These are phyloP conservation scores for Claviceps citrina DNA, from an alignment of 2,329 filamentous ascomycete species.

Conservation along the genomic window DNA sequence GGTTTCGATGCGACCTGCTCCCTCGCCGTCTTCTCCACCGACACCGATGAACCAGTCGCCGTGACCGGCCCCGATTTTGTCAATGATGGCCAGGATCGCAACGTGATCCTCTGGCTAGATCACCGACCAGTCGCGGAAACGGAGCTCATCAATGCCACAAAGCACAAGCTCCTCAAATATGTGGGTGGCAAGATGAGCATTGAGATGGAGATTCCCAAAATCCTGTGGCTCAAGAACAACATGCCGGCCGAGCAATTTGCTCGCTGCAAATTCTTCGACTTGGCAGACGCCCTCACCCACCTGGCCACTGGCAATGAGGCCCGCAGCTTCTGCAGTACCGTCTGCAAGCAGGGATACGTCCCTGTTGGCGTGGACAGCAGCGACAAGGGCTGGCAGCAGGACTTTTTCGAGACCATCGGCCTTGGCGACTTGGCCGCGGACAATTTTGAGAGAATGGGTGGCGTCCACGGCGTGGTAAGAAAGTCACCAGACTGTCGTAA, in stretches of 20 bases:
- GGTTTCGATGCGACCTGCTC: slow-evolving; percentile 99
- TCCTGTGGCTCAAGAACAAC: slow-evolving; percentile 95
- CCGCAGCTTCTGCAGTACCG: slow-evolving; percentile 85
- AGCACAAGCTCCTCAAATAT: slow-evolving; percentile 85
- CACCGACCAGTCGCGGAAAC: slow-evolving; percentile 86
- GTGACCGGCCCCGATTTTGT: slow-evolving; percentile 74
- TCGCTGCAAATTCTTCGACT: slow-evolving; percentile 91
- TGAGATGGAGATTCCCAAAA: slow-evolving; percentile 98
- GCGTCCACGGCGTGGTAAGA: slow-evolving; percentile 75
- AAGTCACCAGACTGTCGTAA: too few relatives aligned
- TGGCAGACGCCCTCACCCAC: slow-evolving; percentile 85
- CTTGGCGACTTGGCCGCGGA: slow-evolving; percentile 72
- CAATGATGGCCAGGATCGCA: slow-evolving; percentile 68
- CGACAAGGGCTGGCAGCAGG: slow-evolving; percentile 95
- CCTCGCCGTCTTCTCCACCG: slow-evolving; percentile 72
- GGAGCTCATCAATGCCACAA: slow-evolving; percentile 79
- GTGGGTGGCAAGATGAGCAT: slow-evolving; percentile 97
- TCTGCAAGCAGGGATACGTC: slow-evolving; percentile 94
- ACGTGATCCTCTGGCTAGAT: slow-evolving; percentile 95
- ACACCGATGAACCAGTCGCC: slow-evolving; percentile 80
- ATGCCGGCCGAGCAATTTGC: slow-evolving; percentile 87
- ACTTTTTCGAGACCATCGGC: slow-evolving; percentile 78
- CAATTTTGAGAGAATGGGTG: slow-evolving; percentile 84
- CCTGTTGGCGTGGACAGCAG: slow-evolving; percentile 95
- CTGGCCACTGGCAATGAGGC: slow-evolving; percentile 85